Base-by-base conservation (phyloP, 306 rosid species). In the Medicago arabica region DNA sequence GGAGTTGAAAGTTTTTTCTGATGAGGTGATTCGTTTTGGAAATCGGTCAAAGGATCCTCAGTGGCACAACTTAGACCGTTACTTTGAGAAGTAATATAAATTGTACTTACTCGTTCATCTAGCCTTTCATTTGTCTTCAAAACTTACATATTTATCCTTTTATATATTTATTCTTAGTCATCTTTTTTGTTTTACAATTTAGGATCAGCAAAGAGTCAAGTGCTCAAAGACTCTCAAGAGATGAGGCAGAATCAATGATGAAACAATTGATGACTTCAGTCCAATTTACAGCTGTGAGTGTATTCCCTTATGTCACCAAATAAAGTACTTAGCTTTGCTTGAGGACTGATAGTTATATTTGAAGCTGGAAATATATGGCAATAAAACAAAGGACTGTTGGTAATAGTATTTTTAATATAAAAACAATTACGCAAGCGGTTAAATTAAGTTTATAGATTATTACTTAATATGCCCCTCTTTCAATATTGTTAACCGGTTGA, bases 21-120 rank as follows among this genome's bases (percentile, higher is more conserved):
- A 88, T 64, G 97, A 92, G 82, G 97, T 92, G 72, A 83, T 89
- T 77, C 97, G 97, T 7, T 92, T 92, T 78, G 97, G 97, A 80
- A 92, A 92, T 74, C 93, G 85, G 54, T 86, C 92, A 49, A 92
- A 88, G 82, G 91, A 92, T 82, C 87, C 93, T 81, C 97, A 92
- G 71, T 92, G 97, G 97, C 97, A 89, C 87, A 84, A 89, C 85
- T 87, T 92, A 87, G 89, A 87, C 55, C 91, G 97, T 58, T 92
- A 92, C 86, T 92, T 92, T 80, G 88, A 89, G 83, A 92, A 92
- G 97, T 92, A 89, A 82, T 72, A 75, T 71, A 67, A 71, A 75
- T 83, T 76, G 75, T 43, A 49, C 81, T 67, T 31, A 11, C 75
- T 75, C 71, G 57, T 76, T 78, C 65, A 0, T 71, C 67, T 62